Evolutionary conservation across 2,329 filamentous ascomycete species (phyloP).

Genomic region (Claviceps arundinis): DNA sequence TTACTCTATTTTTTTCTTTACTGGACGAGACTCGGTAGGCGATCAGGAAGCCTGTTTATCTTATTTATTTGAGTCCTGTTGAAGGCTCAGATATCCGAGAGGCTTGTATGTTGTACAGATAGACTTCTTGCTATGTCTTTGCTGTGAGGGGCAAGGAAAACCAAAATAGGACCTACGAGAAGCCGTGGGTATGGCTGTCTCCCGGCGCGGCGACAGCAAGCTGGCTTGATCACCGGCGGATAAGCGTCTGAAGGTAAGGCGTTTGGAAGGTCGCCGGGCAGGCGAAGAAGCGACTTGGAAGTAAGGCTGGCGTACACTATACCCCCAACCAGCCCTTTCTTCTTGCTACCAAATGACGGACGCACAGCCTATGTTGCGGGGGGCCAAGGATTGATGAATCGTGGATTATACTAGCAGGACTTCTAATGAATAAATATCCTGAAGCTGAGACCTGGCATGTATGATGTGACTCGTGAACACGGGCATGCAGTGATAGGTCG

Average conservation of each 20-base stretch:
- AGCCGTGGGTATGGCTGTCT: constrained; percentile 1
- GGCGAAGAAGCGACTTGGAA: constrained; percentile 21
- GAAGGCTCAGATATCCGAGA: constrained; percentile 2
- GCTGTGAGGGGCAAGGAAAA: constrained; percentile 17
- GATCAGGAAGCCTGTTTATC: constrained; percentile 1
- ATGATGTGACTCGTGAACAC: too few relatives aligned
- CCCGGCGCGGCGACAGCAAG: constrained; percentile 3
- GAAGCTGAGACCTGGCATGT: not conserved
- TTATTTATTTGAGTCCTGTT: not conserved
- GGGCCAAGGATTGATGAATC: constrained; percentile 22
- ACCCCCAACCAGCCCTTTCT: constrained; percentile 24
- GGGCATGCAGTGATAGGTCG: not conserved
- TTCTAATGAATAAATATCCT: constrained; percentile 18
- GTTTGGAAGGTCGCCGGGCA: constrained; percentile 26
- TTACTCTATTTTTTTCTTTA: not conserved
- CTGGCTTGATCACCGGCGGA: not conserved
- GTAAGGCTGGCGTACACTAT: constrained; percentile 16
- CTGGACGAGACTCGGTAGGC: constrained; percentile 3
- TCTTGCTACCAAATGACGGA: constrained; percentile 9
- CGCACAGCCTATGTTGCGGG: constrained; percentile 20
- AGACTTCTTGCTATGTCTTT: constrained; percentile 27
- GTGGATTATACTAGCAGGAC: constrained; percentile 19
- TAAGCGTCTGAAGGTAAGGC: constrained; percentile 17
- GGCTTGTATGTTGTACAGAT: constrained; percentile 26
- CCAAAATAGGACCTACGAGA: constrained; percentile 14